A percentile compares a stretch with the other conserved stretches of the same genome.
phyloP scores from a whole-genome alignment of 2,329 filamentous ascomycete species.

The Bretziella fagacearum region DNA sequence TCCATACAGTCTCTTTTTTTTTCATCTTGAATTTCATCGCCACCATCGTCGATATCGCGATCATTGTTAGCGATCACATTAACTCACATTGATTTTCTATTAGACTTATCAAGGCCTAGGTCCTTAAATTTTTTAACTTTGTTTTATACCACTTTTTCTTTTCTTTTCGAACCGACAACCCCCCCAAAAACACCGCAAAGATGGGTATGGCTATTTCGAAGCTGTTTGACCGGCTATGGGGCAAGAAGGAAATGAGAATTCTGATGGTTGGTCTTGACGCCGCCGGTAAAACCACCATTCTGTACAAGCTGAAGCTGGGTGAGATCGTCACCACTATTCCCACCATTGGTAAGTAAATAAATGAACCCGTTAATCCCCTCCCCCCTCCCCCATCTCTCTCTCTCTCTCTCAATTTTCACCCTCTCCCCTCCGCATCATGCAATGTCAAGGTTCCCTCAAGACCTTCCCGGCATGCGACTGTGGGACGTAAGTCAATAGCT shows the following conservation, averaged over 20 bases:
- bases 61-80: background rate
- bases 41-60: background rate
- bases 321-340: conserved; percentile 98
- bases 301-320: conserved; percentile 99
- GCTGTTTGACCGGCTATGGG: conserved; percentile 89
- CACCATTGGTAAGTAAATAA: conserved; percentile 83
- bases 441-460: background rate
- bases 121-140: conserved; percentile 10
- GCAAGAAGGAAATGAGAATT: conserved; percentile 99
- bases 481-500: background rate
- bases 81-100: conserved; percentile 4
- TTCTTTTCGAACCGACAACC: conserved; percentile 16
- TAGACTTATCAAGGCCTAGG: conserved; percentile 10
- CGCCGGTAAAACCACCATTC: conserved; percentile 98
- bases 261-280: conserved; percentile 99
- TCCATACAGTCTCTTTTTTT: background rate
- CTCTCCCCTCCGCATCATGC: background rate
- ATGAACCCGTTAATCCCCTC: no score
- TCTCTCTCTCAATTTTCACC: background rate
- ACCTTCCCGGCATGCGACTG: background rate
- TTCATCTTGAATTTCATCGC: conserved; percentile 4
- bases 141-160: conserved; percentile 11
- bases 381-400: no score
- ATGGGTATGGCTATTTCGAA: conserved; percentile 99
- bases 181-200: conserved; percentile 19